Evolutionary conservation across 2,329 filamentous ascomycete species (phyloP), one percentile per base, ranked within the genome.

Genomic region (Rhynchosporium graminicola): DNA sequence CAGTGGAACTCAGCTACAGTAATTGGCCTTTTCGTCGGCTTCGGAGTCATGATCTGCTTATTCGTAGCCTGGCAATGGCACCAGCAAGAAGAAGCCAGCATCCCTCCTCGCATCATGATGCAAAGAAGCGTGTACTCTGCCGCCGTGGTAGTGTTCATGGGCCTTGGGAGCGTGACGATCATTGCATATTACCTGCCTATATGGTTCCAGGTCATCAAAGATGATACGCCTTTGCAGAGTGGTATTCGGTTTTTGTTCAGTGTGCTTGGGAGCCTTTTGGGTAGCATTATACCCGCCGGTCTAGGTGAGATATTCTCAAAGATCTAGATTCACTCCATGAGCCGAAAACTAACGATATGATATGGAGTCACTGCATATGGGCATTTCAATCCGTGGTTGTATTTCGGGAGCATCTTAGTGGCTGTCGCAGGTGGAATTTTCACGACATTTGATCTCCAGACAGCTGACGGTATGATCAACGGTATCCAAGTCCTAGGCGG

Each of bases 401-500:
- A 69, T 20, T 40, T 64, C 8, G 67, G 67, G 0, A 33, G 62
- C 15, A 43, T 46, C 0, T 36, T 63, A 10, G 38, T 59, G 4
- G 58, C 67, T 15, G 61, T 69, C 26, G 45, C 57, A 9, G 52
- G 52, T 3, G 67, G 64, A 12, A 33, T 69, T 2, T 60, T 67
- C 33, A 61, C 67, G 8, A 69, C 67, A 1, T 68, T 59, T 38
- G 58, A 65, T 12, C 42, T 67, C 45, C 46, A 59, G 15, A 66
- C 61, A 13, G 57, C 59, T 1, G 61, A 61, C 45, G 2, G 51
- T 1, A 65, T 64, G 63, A 66, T 68, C 10, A 66, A 66, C 33
- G 68, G 68, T 1, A 65, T 66, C 10, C 65, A 67, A 54, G 55
- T 70, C 5, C 75, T 92, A 61, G 80, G 95, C 59, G 83, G 92